phyloP scores from a whole-genome alignment of 192 early-diverging fungal species.

The Backusella tuberculispora region DNA sequence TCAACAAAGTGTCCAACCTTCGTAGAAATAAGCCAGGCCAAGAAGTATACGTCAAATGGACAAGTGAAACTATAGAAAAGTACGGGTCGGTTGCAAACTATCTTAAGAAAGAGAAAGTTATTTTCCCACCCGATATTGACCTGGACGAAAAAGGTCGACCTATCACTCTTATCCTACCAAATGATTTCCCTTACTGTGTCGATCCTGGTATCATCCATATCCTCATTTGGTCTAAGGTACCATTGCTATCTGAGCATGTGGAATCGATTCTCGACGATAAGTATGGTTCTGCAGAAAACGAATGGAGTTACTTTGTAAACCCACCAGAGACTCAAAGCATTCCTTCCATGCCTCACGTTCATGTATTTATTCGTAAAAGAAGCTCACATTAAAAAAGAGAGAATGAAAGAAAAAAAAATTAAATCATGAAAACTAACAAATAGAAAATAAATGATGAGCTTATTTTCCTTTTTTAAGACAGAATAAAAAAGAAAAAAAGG shows the following conservation, averaged over 20 bases:
- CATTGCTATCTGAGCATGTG: conserved; percentile 6
- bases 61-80: not conserved
- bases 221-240: conserved; percentile 28
- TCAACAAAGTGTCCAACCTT: conserved; percentile 20
- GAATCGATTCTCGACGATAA: conserved; percentile 9
- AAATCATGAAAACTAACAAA: no score
- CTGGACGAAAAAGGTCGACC: not conserved
- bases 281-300: conserved; percentile 5
- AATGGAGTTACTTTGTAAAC: conserved; percentile 33
- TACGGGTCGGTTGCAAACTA: conserved; percentile 28
- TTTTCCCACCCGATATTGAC: conserved; percentile 4
- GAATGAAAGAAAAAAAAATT: no score
- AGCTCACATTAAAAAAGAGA: not conserved
- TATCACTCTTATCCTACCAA: conserved; percentile 24
- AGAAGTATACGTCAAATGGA: conserved; percentile 16
- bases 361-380: conserved; percentile 28
- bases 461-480: not conserved
- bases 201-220: conserved; percentile 32
- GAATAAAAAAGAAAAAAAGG: not conserved
- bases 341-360: conserved; percentile 24
- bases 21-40: conserved; percentile 14
- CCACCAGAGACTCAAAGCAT: conserved; percentile 31
- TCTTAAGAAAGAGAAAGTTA: conserved; percentile 14
- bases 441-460: not conserved
- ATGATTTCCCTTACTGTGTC: conserved; percentile 30